phyloP scores from a whole-genome alignment of 129 eudicot genomes.

The Mikania micrantha region DNA sequence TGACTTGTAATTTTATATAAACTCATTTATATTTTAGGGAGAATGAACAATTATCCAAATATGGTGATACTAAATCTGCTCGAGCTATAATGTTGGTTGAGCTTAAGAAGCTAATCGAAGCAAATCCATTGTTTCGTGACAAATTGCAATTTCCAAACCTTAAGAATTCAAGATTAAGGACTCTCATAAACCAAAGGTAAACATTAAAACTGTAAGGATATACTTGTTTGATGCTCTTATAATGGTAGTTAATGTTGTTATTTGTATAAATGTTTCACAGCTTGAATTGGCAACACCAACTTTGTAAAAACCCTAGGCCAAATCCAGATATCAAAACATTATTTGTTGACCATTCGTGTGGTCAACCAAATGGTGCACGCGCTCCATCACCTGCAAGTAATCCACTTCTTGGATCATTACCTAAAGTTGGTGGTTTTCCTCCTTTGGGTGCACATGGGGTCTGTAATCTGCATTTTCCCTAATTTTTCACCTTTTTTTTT shows the following conservation, averaged over 20 bases:
- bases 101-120: slow-evolving; percentile 82
- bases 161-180: slow-evolving; percentile 76
- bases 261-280: slow-evolving; percentile 30
- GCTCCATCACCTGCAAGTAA: slow-evolving; percentile 82
- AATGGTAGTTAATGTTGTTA: slow-evolving; percentile 11
- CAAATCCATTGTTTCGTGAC: slow-evolving; percentile 84
- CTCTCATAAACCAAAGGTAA: slow-evolving; percentile 87
- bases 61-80: slow-evolving; percentile 92
- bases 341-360: slow-evolving; percentile 89
- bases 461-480: slow-evolving; percentile 13
- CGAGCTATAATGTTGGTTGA: slow-evolving; percentile 88
- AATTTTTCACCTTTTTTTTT: neutral
- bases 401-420: slow-evolving; percentile 76
- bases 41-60: slow-evolving; percentile 80
- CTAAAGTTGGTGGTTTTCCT: slow-evolving; percentile 87
- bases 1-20: neutral
- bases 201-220: neutral
- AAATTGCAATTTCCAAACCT: slow-evolving; percentile 80
- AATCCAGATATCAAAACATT: slow-evolving; percentile 92
- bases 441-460: slow-evolving; percentile 92
- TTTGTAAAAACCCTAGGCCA: slow-evolving; percentile 90
- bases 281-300: slow-evolving; percentile 93
- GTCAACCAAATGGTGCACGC: slow-evolving; percentile 82
- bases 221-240: neutral
- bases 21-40: slow-evolving; percentile 47